phyloP scores from a whole-genome alignment of 345 rosid genomes.

The Aethionema arabicum region DNA sequence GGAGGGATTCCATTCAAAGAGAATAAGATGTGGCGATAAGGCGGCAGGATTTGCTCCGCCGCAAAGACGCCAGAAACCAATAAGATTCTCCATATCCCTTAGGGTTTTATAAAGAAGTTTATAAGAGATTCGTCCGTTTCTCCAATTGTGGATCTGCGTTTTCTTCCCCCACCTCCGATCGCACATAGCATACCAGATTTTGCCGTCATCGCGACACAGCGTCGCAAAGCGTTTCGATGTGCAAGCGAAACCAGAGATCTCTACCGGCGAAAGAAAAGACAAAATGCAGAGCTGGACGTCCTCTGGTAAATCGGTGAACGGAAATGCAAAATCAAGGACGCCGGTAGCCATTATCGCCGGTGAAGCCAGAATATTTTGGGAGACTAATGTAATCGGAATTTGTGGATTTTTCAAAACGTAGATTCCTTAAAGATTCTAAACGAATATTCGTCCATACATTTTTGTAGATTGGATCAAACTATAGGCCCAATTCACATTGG shows the following conservation, averaged over 20 bases:
- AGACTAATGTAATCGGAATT: too few species aligned
- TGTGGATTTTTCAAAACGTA: too few species aligned
- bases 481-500: too few species aligned
- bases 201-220: constrained; percentile 55
- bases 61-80: constrained; percentile 93
- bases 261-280: constrained; percentile 66
- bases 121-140: constrained; percentile 56
- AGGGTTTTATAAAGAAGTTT: constrained; percentile 66
- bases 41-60: constrained; percentile 42
- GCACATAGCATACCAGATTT: constrained; percentile 79
- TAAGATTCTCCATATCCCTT: constrained; percentile 57
- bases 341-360: background rate
- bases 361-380: too few species aligned
- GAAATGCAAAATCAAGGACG: constrained; percentile 10
- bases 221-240: constrained; percentile 67
- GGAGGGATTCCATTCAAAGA: constrained; percentile 87
- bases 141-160: constrained; percentile 79
- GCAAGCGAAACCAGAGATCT: constrained; percentile 72
- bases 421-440: too few species aligned
- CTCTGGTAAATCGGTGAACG: constrained; percentile 72
- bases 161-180: constrained; percentile 70
- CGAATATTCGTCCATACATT: too few species aligned
- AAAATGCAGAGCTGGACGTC: constrained; percentile 79
- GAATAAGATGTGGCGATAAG: constrained; percentile 54
- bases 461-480: too few species aligned